Evolutionary conservation across 176 grass and related monocot species (phyloP).

Genomic region (Cocos nucifera): DNA sequence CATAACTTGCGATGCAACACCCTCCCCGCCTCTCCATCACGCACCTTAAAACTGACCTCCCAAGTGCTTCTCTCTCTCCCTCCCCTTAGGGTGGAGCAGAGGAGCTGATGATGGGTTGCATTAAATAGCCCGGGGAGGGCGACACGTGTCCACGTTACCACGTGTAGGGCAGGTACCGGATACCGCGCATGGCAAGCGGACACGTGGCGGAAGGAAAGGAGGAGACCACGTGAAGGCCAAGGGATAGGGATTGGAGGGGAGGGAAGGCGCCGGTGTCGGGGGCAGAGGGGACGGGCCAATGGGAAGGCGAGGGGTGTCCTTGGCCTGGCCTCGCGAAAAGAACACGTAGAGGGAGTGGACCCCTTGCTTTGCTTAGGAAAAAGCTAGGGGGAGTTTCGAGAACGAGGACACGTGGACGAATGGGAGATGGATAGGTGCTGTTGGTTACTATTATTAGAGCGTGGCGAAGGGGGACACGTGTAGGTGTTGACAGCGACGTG

Average conservation of each 20-base stretch:
- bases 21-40: constrained; percentile 56
- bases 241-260: constrained; percentile 9
- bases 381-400: too few species aligned
- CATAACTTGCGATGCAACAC: constrained; percentile 33
- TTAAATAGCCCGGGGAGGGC: background rate
- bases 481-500: too few species aligned
- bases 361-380: too few species aligned
- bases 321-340: constrained; percentile 10
- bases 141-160: constrained; percentile 28
- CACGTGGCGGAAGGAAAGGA: constrained; percentile 27
- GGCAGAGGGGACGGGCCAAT: constrained; percentile 12
- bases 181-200: constrained; percentile 17
- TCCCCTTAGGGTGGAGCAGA: background rate
- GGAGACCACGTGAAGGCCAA: constrained; percentile 35
- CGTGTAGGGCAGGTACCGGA: constrained; percentile 11
- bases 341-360: constrained; percentile 25
- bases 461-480: too few species aligned
- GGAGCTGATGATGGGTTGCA: background rate
- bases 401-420: too few species aligned
- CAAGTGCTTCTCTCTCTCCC: background rate
- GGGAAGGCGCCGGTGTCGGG: background rate
- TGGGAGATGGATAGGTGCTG: too few species aligned
- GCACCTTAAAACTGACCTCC: background rate
- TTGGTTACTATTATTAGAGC: too few species aligned
- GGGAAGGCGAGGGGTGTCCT: constrained; percentile 27